phyloP scores from a whole-genome alignment of 2,329 filamentous ascomycete species.

The Fusarium cicatricum region DNA sequence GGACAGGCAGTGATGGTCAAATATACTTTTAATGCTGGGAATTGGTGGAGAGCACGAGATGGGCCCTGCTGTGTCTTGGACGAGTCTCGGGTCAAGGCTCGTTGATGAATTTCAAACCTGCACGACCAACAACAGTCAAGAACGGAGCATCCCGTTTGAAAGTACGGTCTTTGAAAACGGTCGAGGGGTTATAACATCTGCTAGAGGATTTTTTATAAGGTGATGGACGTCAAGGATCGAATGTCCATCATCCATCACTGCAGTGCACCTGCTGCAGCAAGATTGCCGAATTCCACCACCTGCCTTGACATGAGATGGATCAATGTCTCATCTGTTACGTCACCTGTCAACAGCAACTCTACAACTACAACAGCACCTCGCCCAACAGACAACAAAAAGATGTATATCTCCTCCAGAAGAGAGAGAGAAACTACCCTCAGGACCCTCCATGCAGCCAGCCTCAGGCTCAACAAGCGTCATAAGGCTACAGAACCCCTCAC shows the following conservation, averaged over 20 bases:
- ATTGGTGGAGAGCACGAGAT: neutral
- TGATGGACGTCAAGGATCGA: too few species aligned
- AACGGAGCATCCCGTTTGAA: too few species aligned
- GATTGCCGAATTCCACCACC: neutral
- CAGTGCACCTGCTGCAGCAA: neutral
- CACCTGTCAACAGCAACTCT: neutral
- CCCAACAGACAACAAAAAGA: too few species aligned
- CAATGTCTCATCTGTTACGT: constrained; percentile 17
- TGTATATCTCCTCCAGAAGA: too few species aligned
- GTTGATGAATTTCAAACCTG: neutral
- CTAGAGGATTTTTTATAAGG: too few species aligned
- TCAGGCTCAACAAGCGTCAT: neutral
- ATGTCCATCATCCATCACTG: too few species aligned
- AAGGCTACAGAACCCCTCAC: constrained; percentile 2
- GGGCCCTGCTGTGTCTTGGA: neutral
- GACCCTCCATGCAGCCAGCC: too few species aligned
- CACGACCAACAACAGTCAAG: neutral
- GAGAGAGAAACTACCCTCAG: too few species aligned
- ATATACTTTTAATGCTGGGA: neutral
- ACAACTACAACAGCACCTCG: too few species aligned
- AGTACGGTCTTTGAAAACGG: too few species aligned
- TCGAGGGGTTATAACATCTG: too few species aligned
- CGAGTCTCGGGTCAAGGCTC: neutral
- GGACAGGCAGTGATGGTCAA: neutral
- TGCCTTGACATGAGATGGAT: constrained; percentile 4